These are phyloP conservation scores for Coriaria nepalensis DNA, from an alignment of 306 rosid species.

Conservation along the genomic window DNA sequence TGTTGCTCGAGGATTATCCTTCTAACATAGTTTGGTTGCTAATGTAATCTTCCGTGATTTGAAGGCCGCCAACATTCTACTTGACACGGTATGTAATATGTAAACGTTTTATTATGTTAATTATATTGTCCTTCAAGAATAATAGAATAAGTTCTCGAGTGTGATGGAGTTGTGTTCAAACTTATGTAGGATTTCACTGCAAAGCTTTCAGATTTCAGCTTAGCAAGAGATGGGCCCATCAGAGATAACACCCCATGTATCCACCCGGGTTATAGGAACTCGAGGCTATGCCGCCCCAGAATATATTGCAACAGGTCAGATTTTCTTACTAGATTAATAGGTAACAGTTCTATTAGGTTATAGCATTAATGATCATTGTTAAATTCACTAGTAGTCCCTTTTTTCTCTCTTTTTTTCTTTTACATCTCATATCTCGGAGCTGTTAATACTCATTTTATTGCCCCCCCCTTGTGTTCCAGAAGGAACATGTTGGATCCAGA, in stretches of 20 bases:
- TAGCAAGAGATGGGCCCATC: slow-evolving; percentile 97
- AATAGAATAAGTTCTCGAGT: slow-evolving; percentile 3
- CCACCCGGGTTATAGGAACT: slow-evolving; percentile 82
- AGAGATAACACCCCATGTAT: slow-evolving; percentile 97
- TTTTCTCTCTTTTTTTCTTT: no score
- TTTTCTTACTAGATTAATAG: background rate
- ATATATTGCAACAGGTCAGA: slow-evolving; percentile 79
- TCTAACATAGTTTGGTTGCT: slow-evolving; percentile 55
- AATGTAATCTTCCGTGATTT: slow-evolving; percentile 87
- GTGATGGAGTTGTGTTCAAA: slow-evolving; percentile 11
- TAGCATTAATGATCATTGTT: no score
- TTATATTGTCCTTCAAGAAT: slow-evolving; percentile 1
- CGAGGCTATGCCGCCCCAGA: slow-evolving; percentile 97
- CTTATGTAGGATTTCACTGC: slow-evolving; percentile 60
- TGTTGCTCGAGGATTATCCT: slow-evolving; percentile 69
- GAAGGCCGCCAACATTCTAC: slow-evolving; percentile 84
- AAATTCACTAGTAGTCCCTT: no score
- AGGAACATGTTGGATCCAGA: no score
- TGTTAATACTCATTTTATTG: no score
- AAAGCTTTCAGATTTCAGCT: slow-evolving; percentile 83
- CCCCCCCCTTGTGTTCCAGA: no score
- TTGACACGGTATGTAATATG: slow-evolving; percentile 51
- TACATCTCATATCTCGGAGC: no score
- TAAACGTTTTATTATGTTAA: slow-evolving; percentile 6
- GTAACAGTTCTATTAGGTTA: no score